Base-by-base conservation (phyloP, 2,329 filamentous ascomycete genomes). In the Ceratocystis variospora region DNA sequence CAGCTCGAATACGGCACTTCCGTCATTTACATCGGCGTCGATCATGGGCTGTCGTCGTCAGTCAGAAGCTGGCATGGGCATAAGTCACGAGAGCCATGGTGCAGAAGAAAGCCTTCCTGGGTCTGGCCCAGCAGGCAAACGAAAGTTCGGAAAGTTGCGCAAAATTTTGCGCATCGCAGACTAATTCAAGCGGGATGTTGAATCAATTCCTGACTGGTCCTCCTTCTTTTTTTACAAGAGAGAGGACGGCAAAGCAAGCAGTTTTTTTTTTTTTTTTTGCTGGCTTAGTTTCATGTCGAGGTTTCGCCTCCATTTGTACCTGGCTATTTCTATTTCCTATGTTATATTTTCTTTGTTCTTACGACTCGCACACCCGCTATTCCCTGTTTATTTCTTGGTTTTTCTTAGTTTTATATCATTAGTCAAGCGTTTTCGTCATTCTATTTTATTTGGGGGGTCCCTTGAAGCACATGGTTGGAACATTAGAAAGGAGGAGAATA, bases 71-170 rank as follows among this genome's bases (percentile, higher is more conserved):
- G 45, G 22, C 25, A 53, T 50, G 17, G 19, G 3, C 28, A 19
- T 8, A 8, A 22, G 44, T 15, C 62, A 22, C 4, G 45, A 53
- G 7, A 33, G 25, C 10, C 44, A 33, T 17, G 45, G 50, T 22
- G 28, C 45, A 15, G 61, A 63, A n/a, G 62, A 33, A 28, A 33
- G 8, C 10, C 6, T 59, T 37, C 17, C 28, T 37, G 55, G 12
- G 2, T n/a, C 46, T 46, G 62, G 48, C 7, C 28, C 31, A 33
- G 28, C 12, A n/a, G 17, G 46, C 76, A 83, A 81, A 77, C 89
- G 89, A 80, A 88, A 86, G 75, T 89, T 90, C 74, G 80, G 80
- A 53, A 76, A 78, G 65, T 74, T 90, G 72, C 83, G 87, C 73
- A 83, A 79, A 73, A 86, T 87, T 73, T 87, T 90, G 75, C 74